Conservation (phyloP, 768 basidiomycete genomes). For the Auricularia cornea region DNA sequence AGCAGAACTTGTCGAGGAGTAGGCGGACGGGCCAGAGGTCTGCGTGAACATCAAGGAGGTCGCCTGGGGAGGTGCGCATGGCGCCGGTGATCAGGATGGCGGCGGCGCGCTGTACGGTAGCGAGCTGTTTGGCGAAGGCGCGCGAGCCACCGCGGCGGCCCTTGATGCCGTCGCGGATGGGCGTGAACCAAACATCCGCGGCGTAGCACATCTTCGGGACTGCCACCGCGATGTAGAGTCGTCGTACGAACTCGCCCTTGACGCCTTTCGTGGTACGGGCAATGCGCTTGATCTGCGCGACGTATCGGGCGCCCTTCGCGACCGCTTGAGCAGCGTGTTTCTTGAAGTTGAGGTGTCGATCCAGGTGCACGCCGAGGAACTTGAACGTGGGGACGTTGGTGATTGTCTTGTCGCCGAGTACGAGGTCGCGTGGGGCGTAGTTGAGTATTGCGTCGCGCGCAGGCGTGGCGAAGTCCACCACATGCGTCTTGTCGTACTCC, state of each 20-base stretch:
- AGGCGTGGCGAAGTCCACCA: neutral
- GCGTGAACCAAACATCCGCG: conserved; percentile 14
- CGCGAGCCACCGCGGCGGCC: neutral
- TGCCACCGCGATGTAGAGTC: neutral
- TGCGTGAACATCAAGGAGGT: conserved; percentile 8
- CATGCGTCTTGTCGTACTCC: neutral
- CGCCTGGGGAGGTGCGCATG: conserved; percentile 8
- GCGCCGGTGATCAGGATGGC: conserved; percentile 14
- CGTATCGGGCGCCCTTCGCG: neutral
- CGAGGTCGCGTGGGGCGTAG: neutral
- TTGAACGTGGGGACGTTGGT: neutral
- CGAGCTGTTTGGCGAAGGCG: neutral
- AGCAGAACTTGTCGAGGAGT: neutral
- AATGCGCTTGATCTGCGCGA: neutral
- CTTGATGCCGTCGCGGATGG: too few species aligned
- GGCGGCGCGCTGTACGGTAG: conserved; percentile 12
- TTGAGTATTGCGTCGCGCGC: too few species aligned
- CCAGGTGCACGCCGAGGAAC: neutral
- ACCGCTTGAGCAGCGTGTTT: neutral
- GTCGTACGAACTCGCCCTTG: neutral
- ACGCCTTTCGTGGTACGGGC: neutral
- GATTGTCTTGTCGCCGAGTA: neutral
- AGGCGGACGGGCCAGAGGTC: conserved; percentile 7
- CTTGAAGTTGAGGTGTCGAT: neutral
- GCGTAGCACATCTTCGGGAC: neutral